Base-by-base conservation (phyloP, 352 stramenopile species). In the Pythium diclinum region DNA sequence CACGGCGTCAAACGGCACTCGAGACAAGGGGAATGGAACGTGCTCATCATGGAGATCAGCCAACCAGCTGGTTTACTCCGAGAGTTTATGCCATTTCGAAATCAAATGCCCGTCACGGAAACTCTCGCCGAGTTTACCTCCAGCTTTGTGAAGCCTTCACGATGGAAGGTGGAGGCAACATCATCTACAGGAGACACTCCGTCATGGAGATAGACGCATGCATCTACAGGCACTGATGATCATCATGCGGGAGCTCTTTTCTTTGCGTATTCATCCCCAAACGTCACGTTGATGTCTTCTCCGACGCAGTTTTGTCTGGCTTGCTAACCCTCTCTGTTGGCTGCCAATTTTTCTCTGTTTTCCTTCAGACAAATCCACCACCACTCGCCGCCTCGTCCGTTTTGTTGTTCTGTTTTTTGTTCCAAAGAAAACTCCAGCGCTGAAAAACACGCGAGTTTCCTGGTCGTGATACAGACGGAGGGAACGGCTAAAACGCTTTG, bases 321-420 rank as follows among this genome's bases (percentile, higher is more conserved):
- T 42, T 42, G 36, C 36, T 42, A 42, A 42, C 36, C 36, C 25
- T 28, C 25, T 28, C 25, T 28, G 25, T 28, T 28, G 25, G 17
- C 42, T 25, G 42, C 17, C 17, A 25, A 23, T 48, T 48, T 23
- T 25, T 48, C 42, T 48, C 6, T 25, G 6, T 48, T 48, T 48
- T 48, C 42, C 21, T 48, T 25, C 25, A 28, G 25, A 1, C 25
- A 28, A 28, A 19, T 48, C 42, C 17, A 48, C 9, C 6, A 11
- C 16, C 0, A 28, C 25, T 28, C 25, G 25, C 17, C 14, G 16
- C 42, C 42, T 25, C 42, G 42, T 25, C 42, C 42, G 42, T 48
- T 48, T 48, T 25, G 42, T 48, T 48, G 42, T 48, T 48, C 42
- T 48, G 42, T 48, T 48, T 48, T 48, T 48, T 48, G 42, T 48